These are phyloP conservation scores for Bathelium albidoporum DNA, from an alignment of 495 filamentous ascomycete species.

Conservation along the genomic window DNA sequence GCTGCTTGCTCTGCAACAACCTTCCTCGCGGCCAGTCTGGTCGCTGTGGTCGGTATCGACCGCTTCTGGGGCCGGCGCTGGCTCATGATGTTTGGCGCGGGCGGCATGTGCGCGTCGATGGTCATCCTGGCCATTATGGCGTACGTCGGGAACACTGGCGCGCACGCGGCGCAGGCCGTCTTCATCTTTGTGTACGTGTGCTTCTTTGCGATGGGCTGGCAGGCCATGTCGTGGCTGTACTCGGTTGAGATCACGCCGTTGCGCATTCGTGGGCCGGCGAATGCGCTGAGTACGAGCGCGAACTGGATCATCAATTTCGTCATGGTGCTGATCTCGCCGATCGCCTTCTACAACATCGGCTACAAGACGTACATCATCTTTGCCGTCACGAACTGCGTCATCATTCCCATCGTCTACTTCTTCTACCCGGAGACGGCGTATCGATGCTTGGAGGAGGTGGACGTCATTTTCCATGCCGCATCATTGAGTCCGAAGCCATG, in stretches of 20 bases:
- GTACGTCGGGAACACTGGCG: conserved; percentile 22
- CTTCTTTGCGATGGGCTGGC: conserved; percentile 68
- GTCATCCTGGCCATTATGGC: conserved; percentile 49
- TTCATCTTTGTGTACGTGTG: conserved; percentile 69
- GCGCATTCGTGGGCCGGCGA: conserved; percentile 62
- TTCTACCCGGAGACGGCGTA: conserved; percentile 69
- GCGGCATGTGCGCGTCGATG: conserved; percentile 61
- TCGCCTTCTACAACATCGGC: conserved; percentile 54
- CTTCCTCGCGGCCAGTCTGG: conserved; percentile 64
- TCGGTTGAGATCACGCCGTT: conserved; percentile 65
- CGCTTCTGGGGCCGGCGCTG: conserved; percentile 53
- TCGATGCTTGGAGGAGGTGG: conserved; percentile 66
- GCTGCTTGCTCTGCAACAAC: conserved; percentile 63
- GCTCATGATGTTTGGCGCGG: conserved; percentile 63
- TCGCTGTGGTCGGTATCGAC: conserved; percentile 62
- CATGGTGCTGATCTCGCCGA: conserved; percentile 63
- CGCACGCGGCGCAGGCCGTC: conserved; percentile 42
- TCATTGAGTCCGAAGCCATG: conserved; percentile 34
- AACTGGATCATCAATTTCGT: conserved; percentile 54
- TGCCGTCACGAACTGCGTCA: conserved; percentile 64
- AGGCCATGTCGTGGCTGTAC: conserved; percentile 70
- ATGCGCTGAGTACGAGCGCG: conserved; percentile 56
- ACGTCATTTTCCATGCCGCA: conserved; percentile 58
- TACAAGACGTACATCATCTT: conserved; percentile 74
- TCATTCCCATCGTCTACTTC: conserved; percentile 60